Evolutionary conservation across 2,329 filamentous ascomycete species (phyloP), one percentile per base, ranked within the genome.

Genomic region (Grosmannia serpens): DNA sequence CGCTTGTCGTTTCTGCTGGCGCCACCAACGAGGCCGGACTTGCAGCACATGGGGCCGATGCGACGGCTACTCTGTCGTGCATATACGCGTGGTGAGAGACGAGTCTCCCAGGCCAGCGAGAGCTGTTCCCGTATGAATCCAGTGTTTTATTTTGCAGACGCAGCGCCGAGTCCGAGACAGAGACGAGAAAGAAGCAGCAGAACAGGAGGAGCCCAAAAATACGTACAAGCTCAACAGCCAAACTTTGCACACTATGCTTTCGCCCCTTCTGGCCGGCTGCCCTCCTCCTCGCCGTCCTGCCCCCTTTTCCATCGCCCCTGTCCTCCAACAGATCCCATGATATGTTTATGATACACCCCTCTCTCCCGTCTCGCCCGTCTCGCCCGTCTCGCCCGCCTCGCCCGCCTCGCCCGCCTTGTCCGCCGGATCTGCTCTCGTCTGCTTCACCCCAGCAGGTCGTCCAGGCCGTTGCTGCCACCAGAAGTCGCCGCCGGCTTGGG

Each of bases 371-470:
- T 31, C n/a, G 4, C 7, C 13, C 17, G 26, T 22, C 4, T 27
- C 13, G 9, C 10, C 15, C 47, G 22, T 6, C n/a, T 54, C 31
- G 9, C 5, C 5, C 13, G 8, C 13, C 13, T 27, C 20, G 8
- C 3, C 8, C 13, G 22, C 47, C 4, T 27, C 13, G 22, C 10
- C 15, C 47, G 22, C 24, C n/a, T 41, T 20, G 5, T 3, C 5
- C 11, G 8, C 13, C 35, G n/a, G 11, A 10, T 38, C 35, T 11
- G 20, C 53, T 24, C 7, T 29, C 44, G 6, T 11, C 1, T 47
- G n/a, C 49, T 22, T 56, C 22, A 75, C 31, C 77, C 77, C 47
- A 81, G 74, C 60, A 81, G 66, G 67, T 81, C 78, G 59, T 75
- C 75, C 53, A 79, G 70, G 8, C 75, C 76, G 58, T 53, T 53